Conservation (phyloP, 495 filamentous ascomycete species). For the Monascus purpureus region DNA sequence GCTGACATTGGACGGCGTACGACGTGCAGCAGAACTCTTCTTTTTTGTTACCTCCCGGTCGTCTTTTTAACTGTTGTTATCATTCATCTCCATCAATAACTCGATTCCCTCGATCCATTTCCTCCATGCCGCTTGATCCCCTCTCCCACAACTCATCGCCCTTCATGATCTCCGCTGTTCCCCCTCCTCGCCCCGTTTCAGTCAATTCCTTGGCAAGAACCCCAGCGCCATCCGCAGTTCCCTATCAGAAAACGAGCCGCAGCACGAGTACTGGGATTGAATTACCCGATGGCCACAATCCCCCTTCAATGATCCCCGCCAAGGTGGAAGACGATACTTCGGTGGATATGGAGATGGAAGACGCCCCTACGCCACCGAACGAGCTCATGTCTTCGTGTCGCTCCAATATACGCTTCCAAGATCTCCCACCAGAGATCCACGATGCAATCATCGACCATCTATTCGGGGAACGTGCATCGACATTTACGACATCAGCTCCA, state of each 20-base stretch:
- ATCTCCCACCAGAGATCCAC: conserved; percentile 56
- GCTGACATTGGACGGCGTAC: too few species aligned
- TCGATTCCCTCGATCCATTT: too few species aligned
- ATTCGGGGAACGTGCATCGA: conserved; percentile 48
- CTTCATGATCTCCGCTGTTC: conserved; percentile 19
- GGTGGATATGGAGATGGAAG: conserved; percentile 19
- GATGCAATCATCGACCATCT: conserved; percentile 56
- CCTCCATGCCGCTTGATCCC: conserved; percentile 3
- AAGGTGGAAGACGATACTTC: conserved; percentile 9
- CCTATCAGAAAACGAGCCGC: conserved; percentile 12
- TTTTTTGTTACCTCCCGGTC: too few species aligned
- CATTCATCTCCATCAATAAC: too few species aligned
- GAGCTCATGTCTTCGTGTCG: conserved; percentile 1
- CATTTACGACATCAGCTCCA: conserved; percentile 32
- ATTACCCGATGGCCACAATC: conserved; percentile 9
- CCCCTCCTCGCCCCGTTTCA: conserved; percentile 21
- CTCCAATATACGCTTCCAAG: conserved; percentile 22
- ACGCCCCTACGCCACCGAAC: conserved; percentile 1
- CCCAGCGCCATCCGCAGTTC: conserved; percentile 7
- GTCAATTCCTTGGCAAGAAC: conserved; percentile 19
- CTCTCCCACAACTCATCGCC: conserved; percentile 6
- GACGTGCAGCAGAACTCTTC: too few species aligned
- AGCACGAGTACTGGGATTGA: conserved; percentile 16
- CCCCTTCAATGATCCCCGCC: conserved; percentile 6
- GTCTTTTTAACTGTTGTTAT: too few species aligned